Evolutionary conservation across 2,329 filamentous ascomycete species (phyloP), one percentile per base, ranked within the genome.

Genomic region (Zalaria obscura): DNA sequence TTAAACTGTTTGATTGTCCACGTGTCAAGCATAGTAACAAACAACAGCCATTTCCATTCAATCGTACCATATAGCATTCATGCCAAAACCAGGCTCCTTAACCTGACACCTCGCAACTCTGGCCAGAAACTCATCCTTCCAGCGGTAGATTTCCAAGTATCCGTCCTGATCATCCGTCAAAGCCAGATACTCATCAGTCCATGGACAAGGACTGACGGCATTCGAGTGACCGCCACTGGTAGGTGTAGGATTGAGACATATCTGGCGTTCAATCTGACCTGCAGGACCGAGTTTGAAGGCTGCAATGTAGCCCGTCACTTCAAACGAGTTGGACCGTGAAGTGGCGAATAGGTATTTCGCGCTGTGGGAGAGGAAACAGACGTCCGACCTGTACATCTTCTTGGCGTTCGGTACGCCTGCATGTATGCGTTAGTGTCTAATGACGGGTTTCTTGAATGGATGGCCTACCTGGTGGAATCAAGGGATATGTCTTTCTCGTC

Each of bases 1-100:
- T 18, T 18, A 18, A 2, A 18, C 18, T 18, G 18, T 18, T 18
- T 2, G 2, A 18, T 18, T 18, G 18, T 18, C 18, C 2, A 2
- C 18, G 18, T 18, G 18, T 18, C n/a, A n/a, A n/a, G n/a, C n/a
- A 18, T 18, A 18, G 18, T 18, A 18, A 18, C 2, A 18, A 18
- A 18, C 18, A 18, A 18, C 18, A 18, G 18, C 18, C 18, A 18
- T 18, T 18, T 18, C 18, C 18, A 32, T 39, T 55, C 53, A 85
- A 62, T 93, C 82, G 60, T 91, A 91, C 86, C 86, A 93, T 48
- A 93, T 87, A n/a, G 85, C 85, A 63, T 93, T 93, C 86, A 93
- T 93, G 2, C 85, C 85, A 58, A 93, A 93, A 1, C 86, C 86
- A n/a, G 83, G 83, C 65, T 93, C 86, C 4, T 78, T 77, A 32